These are phyloP conservation scores for Boletus reticuloceps DNA, from an alignment of 768 basidiomycete genomes.

Conservation along the genomic window DNA sequence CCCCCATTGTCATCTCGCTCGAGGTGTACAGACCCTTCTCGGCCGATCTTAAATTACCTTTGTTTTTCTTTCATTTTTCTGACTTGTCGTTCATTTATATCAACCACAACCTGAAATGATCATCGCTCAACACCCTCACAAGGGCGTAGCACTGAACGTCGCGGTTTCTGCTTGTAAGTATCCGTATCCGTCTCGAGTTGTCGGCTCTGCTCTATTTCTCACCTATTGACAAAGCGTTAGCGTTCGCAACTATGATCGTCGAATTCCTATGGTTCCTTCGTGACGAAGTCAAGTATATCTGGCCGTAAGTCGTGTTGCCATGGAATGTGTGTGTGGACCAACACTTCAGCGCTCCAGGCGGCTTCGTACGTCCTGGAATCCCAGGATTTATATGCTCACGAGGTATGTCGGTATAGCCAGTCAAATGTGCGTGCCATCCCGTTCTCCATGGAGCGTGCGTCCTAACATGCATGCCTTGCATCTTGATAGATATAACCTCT, in stretches of 20 bases:
- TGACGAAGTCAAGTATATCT: conserved; percentile 16
- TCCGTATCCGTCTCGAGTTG: neutral
- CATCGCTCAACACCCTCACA: neutral
- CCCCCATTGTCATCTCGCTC: too few species aligned
- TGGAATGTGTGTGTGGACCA: neutral
- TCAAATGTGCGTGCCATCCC: conserved; percentile 15
- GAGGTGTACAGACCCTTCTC: neutral
- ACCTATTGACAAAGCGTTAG: neutral
- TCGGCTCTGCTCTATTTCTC: neutral
- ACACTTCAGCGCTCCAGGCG: conserved; percentile 1
- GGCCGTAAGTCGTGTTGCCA: conserved; percentile 18
- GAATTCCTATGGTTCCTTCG: conserved; percentile 12
- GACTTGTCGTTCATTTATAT: neutral
- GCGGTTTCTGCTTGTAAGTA: conserved; percentile 15
- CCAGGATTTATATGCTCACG: conserved; percentile 8
- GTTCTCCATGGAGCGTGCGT: neutral
- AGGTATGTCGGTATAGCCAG: conserved; percentile 16
- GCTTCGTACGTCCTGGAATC: conserved; percentile 1
- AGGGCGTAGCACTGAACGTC: conserved; percentile 1
- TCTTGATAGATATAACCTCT: conserved; percentile 18
- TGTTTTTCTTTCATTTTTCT: neutral
- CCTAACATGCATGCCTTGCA: neutral
- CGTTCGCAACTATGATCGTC: conserved; percentile 13
- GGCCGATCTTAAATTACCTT: neutral
- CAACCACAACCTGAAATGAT: neutral